These are phyloP conservation scores for Microthlaspi erraticum DNA, from an alignment of 345 rosid genomes.

Conservation along the genomic window DNA sequence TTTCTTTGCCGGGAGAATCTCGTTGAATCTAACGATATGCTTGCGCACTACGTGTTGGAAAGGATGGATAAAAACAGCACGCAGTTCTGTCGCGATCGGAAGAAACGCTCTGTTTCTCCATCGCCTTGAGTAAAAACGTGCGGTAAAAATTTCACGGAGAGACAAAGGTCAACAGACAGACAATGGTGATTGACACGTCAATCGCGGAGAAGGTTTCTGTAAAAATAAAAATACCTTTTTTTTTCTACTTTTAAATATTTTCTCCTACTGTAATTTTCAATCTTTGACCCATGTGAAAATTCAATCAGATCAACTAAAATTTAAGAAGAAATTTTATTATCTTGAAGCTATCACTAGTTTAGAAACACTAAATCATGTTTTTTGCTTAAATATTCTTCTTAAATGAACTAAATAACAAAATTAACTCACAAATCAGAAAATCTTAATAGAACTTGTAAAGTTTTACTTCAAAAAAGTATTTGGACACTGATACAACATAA, in stretches of 20 bases:
- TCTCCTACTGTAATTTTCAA: background rate
- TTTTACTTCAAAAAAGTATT: conserved; percentile 3
- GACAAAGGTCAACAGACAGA: conserved; percentile 6
- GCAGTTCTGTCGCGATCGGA: conserved; percentile 35
- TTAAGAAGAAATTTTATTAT: background rate
- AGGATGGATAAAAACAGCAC: conserved; percentile 66
- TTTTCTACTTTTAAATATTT: background rate
- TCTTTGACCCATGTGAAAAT: conserved; percentile 16
- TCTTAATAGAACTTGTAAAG: background rate
- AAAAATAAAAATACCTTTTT: conserved; percentile 12
- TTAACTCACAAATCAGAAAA: background rate
- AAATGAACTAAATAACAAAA: background rate
- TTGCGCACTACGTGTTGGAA: conserved; percentile 91
- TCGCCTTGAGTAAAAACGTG: conserved; percentile 33
- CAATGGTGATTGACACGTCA: conserved; percentile 33
- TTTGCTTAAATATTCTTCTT: background rate
- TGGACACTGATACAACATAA: conserved; percentile 19
- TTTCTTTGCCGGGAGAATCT: conserved; percentile 83
- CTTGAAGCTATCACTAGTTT: background rate
- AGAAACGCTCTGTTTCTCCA: conserved; percentile 40
- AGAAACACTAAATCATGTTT: background rate
- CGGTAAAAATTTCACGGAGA: conserved; percentile 2
- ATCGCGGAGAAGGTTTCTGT: conserved; percentile 31
- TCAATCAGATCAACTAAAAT: conserved; percentile 18
- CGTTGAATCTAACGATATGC: conserved; percentile 65